A percentile compares a stretch with the other conserved stretches of the same genome.
Evolutionary conservation across 108 stramenopile species (phyloP).

Genomic region (Bacterosira constricta): DNA sequence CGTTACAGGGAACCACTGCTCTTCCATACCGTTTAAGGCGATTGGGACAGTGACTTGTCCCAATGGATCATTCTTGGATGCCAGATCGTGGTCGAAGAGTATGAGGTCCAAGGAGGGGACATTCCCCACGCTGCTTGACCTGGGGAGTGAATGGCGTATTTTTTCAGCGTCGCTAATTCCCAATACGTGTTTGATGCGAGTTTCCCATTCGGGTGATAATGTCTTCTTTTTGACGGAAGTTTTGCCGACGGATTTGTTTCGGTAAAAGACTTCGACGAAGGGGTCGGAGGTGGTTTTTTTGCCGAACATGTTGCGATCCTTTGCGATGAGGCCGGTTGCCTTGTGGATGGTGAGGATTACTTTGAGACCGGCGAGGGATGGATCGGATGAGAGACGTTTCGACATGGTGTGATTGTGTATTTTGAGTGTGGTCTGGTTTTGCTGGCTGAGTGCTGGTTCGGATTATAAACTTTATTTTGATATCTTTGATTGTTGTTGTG

Average conservation of each 20-base stretch:
- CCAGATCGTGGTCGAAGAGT: conserved; percentile 38
- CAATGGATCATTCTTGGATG: conserved; percentile 33
- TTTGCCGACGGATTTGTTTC: conserved; percentile 14
- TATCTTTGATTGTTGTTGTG: no score
- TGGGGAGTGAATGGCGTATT: background rate
- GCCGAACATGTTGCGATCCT: conserved; percentile 46
- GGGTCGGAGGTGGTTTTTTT: conserved; percentile 52
- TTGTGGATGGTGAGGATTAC: conserved; percentile 9
- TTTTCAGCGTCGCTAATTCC: conserved; percentile 4
- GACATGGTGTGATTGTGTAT: background rate
- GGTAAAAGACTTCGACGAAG: conserved; percentile 29
- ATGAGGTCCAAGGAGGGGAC: conserved; percentile 13
- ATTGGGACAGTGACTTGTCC: conserved; percentile 34
- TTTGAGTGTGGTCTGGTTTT: no score
- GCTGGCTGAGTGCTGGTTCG: no score
- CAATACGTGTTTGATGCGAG: conserved; percentile 12
- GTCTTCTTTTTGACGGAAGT: conserved; percentile 41
- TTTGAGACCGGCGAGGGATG: conserved; percentile 20
- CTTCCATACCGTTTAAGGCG: conserved; percentile 5
- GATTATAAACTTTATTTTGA: no score
- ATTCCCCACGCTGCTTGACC: background rate
- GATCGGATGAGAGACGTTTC: conserved; percentile 1
- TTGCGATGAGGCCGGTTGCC: conserved; percentile 41
- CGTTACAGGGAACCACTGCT: conserved; percentile 1
- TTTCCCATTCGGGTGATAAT: conserved; percentile 46